These are phyloP conservation scores for Starmerella sirachaensis DNA, from an alignment of 805 yeast genomes.

Conservation along the genomic window DNA sequence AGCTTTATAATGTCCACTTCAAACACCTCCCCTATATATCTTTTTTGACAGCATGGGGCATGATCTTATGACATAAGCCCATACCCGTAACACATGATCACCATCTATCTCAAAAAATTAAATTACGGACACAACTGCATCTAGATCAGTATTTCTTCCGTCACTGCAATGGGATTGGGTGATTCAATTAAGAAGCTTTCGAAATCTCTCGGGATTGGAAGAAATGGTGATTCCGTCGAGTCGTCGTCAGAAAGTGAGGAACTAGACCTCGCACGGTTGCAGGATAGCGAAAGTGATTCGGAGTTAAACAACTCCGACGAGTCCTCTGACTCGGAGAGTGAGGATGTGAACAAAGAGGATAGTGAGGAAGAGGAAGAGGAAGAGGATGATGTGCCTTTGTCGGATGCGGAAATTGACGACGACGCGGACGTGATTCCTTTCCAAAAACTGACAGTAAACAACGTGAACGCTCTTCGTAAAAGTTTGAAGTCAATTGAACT, in stretches of 20 bases:
- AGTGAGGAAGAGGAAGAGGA: slow-evolving; percentile 48
- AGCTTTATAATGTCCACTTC: too few species aligned
- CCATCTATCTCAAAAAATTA: too few species aligned
- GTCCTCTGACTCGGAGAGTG: slow-evolving; percentile 31
- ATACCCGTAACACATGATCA: too few species aligned
- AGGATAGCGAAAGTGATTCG: slow-evolving; percentile 28
- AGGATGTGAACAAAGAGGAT: slow-evolving; percentile 39
- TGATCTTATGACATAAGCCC: too few species aligned
- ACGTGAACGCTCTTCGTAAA: slow-evolving; percentile 51
- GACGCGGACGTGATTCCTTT: slow-evolving; percentile 92
- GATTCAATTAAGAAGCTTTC: slow-evolving; percentile 23
- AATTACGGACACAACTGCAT: too few species aligned
- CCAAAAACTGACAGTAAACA: slow-evolving; percentile 80
- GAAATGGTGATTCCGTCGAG: slow-evolving; percentile 4
- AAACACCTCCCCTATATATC: too few species aligned
- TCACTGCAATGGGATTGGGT: slow-evolving; percentile 23
- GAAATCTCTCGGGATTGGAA: slow-evolving; percentile 19
- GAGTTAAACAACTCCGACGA: slow-evolving; percentile 22
- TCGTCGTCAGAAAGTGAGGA: slow-evolving; percentile 28
- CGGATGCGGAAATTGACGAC: slow-evolving; percentile 84
- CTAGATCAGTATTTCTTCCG: too few species aligned
- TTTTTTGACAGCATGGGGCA: too few species aligned
- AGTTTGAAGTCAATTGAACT: slow-evolving; percentile 27
- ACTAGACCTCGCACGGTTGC: slow-evolving; percentile 24
- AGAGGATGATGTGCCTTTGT: slow-evolving; percentile 72